These are phyloP conservation scores for Sarocladium brachiariae DNA, from an alignment of 2,329 filamentous ascomycete species.

Conservation along the genomic window DNA sequence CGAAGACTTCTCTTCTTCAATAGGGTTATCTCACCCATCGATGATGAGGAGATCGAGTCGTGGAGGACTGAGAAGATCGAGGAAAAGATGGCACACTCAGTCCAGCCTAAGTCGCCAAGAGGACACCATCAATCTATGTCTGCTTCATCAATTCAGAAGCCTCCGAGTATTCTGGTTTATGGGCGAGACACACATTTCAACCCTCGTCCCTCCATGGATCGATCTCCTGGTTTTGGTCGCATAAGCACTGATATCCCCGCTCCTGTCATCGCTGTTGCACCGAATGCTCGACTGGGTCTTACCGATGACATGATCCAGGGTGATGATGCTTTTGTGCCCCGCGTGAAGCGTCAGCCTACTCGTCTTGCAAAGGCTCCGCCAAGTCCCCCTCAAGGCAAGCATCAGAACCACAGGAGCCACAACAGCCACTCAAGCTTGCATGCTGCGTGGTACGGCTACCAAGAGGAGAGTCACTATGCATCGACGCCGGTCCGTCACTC, in stretches of 20 bases:
- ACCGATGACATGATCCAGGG: slow-evolving; percentile 56
- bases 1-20: slow-evolving; percentile 38
- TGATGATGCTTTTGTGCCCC: slow-evolving; percentile 50
- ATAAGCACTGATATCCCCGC: slow-evolving; percentile 15
- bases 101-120: neutral
- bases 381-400: slow-evolving; percentile 36
- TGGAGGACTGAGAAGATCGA: slow-evolving; percentile 41
- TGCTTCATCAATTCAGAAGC: slow-evolving; percentile 33
- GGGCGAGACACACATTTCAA: slow-evolving; percentile 20
- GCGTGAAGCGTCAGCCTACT: slow-evolving; percentile 45
- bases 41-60: slow-evolving; percentile 59
- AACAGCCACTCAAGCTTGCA: slow-evolving; percentile 28
- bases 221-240: neutral
- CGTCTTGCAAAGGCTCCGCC: slow-evolving; percentile 41
- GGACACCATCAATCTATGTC: slow-evolving; percentile 4
- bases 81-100: slow-evolving; percentile 10
- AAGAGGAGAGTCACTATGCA: slow-evolving; percentile 21
- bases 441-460: slow-evolving; percentile 32
- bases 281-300: slow-evolving; percentile 55
- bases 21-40: slow-evolving; percentile 53
- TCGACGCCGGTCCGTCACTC: slow-evolving; percentile 24
- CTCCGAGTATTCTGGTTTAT: slow-evolving; percentile 49
- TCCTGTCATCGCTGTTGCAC: slow-evolving; percentile 50
- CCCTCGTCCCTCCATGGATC: slow-evolving; percentile 11
- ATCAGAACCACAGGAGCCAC: slow-evolving; percentile 32